These are phyloP conservation scores for Kwoniella sp. DNA, from an alignment of 768 basidiomycete species.

Conservation along the genomic window DNA sequence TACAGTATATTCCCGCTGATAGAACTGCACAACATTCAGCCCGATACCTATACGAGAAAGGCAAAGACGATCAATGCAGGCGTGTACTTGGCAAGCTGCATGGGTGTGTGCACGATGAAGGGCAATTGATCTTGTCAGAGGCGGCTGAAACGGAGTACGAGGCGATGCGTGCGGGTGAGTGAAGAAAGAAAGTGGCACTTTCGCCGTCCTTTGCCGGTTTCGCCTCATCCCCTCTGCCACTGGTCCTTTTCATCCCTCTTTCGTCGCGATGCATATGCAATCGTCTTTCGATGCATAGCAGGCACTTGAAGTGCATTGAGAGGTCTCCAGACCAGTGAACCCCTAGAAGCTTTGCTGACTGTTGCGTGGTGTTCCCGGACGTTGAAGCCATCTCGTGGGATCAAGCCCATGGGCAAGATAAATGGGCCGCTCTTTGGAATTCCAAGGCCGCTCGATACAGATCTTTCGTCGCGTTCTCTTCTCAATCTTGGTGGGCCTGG, in stretches of 20 bases:
- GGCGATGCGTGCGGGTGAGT: constrained; percentile 37
- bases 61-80: constrained; percentile 27
- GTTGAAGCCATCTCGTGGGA: constrained; percentile 37
- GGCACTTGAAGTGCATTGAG: neutral
- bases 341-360: neutral
- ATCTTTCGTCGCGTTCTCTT: constrained; percentile 37
- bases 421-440: constrained; percentile 39
- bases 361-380: neutral
- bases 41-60: constrained; percentile 41
- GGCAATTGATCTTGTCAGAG: constrained; percentile 30
- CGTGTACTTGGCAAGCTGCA: constrained; percentile 31
- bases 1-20: no score
- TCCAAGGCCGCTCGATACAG: constrained; percentile 38
- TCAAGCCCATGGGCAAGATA: constrained; percentile 37
- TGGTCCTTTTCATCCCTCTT: neutral
- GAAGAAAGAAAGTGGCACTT: no score
- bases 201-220: neutral
- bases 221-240: neutral
- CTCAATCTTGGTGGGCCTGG: constrained; percentile 39
- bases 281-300: neutral
- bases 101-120: constrained; percentile 25
- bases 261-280: neutral
- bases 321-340: no score
- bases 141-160: constrained; percentile 32
- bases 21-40: constrained; percentile 11